These are phyloP conservation scores for Pichia cephalocereana DNA, from an alignment of 805 yeast genomes.

Conservation along the genomic window DNA sequence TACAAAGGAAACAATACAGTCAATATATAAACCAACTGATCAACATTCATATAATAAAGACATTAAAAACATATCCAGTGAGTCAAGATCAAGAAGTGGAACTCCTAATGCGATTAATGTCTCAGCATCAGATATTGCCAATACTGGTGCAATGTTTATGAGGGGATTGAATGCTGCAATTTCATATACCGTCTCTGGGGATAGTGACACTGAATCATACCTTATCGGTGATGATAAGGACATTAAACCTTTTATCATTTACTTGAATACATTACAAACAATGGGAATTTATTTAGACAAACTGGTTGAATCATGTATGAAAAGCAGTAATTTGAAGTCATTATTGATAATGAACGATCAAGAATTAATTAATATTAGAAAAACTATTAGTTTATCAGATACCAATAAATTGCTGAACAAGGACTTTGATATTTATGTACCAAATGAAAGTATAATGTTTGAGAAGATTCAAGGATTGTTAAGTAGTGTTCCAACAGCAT, in stretches of 20 bases:
- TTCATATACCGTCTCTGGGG: conserved; percentile 28
- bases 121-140: conserved; percentile 22
- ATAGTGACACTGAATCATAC: conserved; percentile 27
- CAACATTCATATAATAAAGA: neutral
- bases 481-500: conserved; percentile 3
- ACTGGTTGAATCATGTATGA: conserved; percentile 35
- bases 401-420: conserved; percentile 5
- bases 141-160: conserved; percentile 27
- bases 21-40: conserved; percentile 9
- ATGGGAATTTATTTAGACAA: conserved; percentile 50
- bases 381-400: conserved; percentile 12
- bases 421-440: conserved; percentile 14
- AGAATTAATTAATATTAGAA: conserved; percentile 17
- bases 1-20: conserved; percentile 10
- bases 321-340: conserved; percentile 19
- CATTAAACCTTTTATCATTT: conserved; percentile 51
- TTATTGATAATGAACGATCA: conserved; percentile 26
- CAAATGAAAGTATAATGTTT: conserved; percentile 4
- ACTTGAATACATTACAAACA: conserved; percentile 64
- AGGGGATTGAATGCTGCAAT: conserved; percentile 31
- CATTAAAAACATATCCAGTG: neutral
- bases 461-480: conserved; percentile 4
- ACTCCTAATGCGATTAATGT: conserved; percentile 19
- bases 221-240: conserved; percentile 16
- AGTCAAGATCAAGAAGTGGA: conserved; percentile 8